Base-by-base conservation (phyloP, 2,329 filamentous ascomycete genomes). In the Basipetospora chlamydospora region DNA sequence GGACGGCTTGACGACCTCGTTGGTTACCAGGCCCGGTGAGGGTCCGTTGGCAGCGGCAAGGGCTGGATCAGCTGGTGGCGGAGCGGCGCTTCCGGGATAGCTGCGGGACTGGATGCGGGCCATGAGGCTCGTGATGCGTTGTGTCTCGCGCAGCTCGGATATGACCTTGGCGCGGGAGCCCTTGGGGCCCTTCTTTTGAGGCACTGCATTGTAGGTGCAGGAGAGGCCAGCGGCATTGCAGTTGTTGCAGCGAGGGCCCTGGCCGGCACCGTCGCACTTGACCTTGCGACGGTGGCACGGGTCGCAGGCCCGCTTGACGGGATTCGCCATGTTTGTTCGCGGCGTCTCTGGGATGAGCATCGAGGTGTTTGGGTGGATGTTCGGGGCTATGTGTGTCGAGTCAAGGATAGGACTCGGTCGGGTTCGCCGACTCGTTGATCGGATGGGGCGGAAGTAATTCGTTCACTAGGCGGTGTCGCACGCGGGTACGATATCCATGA, bases 141-240 rank as follows among this genome's bases (percentile, higher is more conserved):
- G 77, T 0, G 65, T 78, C 49, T 78, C 75, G 44, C 79, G 70
- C 42, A 84, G 54, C 49, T 83, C 77, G 49, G 76, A 81, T 54
- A 84, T 80, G 40, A 84, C 77, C 55, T 82, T 84, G 35, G 80
- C 80, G 42, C 77, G 64, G 22, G 75, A 80, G 44, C 79, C 78
- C 56, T 82, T 82, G 29, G 78, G 79, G 2, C 79, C 79, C 54
- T 83, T 83, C 60, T 82, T 83, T 58, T 80, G 78, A 2, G 77
- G 77, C 25, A 82, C 73, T 23, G 77, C 74, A 58, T 80, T 77
- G 64, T 82, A 84, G 21, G 77, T 82, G 62, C 79, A 84, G 10
- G 67, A 63, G 13, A 83, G 63, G 48, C 74, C 67, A 6, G 78
- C 74, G 6, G 76, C 70, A 10, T 66, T 64, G 56, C 79, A 84